phyloP scores from a whole-genome alignment of 2,329 filamentous ascomycete genomes.

The Aplosporella prunicola region DNA sequence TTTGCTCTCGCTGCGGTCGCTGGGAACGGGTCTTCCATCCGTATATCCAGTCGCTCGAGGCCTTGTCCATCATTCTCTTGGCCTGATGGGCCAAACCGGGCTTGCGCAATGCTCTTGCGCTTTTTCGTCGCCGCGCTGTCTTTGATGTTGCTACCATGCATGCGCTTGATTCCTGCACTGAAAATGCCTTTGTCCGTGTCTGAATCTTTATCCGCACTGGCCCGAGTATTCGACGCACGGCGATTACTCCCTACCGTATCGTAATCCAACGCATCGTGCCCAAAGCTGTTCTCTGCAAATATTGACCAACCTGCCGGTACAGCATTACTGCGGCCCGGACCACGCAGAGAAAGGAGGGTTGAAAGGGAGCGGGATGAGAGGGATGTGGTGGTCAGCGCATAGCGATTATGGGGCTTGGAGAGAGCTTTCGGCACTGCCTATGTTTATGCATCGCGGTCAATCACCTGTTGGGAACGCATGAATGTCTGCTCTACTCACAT shows the following conservation, averaged over 20 bases:
- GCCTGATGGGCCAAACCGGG: slow-evolving; percentile 56
- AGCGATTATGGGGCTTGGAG: slow-evolving; percentile 63
- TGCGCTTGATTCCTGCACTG: no score
- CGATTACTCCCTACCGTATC: neutral
- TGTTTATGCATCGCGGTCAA: no score
- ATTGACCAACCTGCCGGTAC: slow-evolving; percentile 72
- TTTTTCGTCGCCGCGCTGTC: slow-evolving; percentile 40
- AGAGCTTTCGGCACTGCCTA: slow-evolving; percentile 69
- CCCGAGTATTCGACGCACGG: neutral
- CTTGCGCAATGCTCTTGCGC: slow-evolving; percentile 51
- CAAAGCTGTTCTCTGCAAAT: slow-evolving; percentile 56
- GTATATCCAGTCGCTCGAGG: slow-evolving; percentile 41
- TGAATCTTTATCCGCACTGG: neutral
- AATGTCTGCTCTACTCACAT: slow-evolving; percentile 32
- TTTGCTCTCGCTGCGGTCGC: neutral
- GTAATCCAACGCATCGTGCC: slow-evolving; percentile 42
- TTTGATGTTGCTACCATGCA: no score
- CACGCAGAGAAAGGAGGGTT: slow-evolving; percentile 59
- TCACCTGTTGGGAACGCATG: no score
- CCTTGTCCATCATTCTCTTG: slow-evolving; percentile 27
- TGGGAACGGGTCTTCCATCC: slow-evolving; percentile 39
- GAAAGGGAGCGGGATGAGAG: slow-evolving; percentile 62
- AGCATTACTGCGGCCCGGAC: slow-evolving; percentile 58
- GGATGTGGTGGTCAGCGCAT: slow-evolving; percentile 57
- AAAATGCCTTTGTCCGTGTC: neutral